Base-by-base conservation (phyloP, 2,329 filamentous ascomycete species). In the Calonectria honghensis region DNA sequence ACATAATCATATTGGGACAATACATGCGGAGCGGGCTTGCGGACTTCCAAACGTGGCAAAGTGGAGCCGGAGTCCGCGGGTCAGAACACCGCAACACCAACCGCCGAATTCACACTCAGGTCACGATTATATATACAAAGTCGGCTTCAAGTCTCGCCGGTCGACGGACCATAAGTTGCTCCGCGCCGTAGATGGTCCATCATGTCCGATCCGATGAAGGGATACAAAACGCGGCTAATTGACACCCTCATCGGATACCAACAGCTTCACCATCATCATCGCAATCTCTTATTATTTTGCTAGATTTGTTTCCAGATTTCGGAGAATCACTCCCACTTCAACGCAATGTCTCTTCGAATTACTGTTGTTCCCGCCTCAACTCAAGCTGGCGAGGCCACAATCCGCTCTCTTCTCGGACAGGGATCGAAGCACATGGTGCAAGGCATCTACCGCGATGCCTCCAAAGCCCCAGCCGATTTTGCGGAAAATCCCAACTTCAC, bases 311-410 rank as follows among this genome's bases (percentile, higher is more conserved):
- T 5, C 18, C 45, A 24, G 2, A 24, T 10, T 13, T 4, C 11
- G 5, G 10, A 24, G 3, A 48, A 24, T n/a, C 20, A 13, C 3
- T 31, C 3, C 27, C 29, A 54, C 9, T 11, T 6, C 11, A 29
- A 32, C 74, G 79, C 41, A n/a, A 84, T 84, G 83, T 13, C 78
- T 64, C 39, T 35, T n/a, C 79, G 81, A n/a, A 78, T 85, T 70
- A 82, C 82, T 6, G 70, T 85, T 31, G 48, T 85, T 1, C 84
- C 84, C 10, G 84, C 83, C 16, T 85, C 84, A 6, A 81, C 82
- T 20, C 77, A 81, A 52, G 82, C 80, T n/a, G 84, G 83, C 18
- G 76, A 74, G 37, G 81, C 80, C 16, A 80, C 82, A 0, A 83
- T 85, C 24, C 79, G 80, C 2, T 61, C 52, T 3, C 79, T 85